phyloP scores from a whole-genome alignment of 345 rosid genomes.

The Passiflora organensis region DNA sequence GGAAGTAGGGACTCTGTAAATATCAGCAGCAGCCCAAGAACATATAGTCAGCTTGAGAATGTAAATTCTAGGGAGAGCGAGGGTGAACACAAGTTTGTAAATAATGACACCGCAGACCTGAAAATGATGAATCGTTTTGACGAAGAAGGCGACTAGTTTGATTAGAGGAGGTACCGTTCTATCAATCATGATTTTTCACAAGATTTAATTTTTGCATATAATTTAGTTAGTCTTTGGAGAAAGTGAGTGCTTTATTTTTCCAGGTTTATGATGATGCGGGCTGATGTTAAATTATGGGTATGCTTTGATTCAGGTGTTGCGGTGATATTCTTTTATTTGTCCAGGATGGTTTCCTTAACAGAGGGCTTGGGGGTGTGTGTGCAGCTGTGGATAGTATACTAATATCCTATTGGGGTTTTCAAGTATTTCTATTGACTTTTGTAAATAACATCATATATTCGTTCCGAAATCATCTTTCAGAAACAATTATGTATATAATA shows the following conservation, averaged over 20 bases:
- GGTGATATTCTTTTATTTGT: too few species aligned
- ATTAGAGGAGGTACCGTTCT: constrained; percentile 52
- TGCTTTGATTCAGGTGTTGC: too few species aligned
- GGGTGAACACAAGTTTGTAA: constrained; percentile 53
- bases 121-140: constrained; percentile 48
- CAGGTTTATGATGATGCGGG: too few species aligned
- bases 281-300: too few species aligned
- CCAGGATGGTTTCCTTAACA: too few species aligned
- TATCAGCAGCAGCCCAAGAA: constrained; percentile 27
- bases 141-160: constrained; percentile 48
- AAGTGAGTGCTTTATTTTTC: too few species aligned
- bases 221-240: too few species aligned
- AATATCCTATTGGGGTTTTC: not conserved
- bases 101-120: constrained; percentile 40
- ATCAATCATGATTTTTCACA: too few species aligned
- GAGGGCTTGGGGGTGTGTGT: too few species aligned
- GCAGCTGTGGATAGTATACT: constrained; percentile 20
- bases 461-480: constrained; percentile 19
- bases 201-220: too few species aligned
- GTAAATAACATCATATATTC: too few species aligned
- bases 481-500: constrained; percentile 40
- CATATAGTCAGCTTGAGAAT: constrained; percentile 31
- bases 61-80: constrained; percentile 62
- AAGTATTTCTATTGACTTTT: too few species aligned
- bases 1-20: constrained; percentile 44